These are phyloP conservation scores for Chlamydomonas sp. DNA, from an alignment of 139 green algal genomes.

Conservation along the genomic window DNA sequence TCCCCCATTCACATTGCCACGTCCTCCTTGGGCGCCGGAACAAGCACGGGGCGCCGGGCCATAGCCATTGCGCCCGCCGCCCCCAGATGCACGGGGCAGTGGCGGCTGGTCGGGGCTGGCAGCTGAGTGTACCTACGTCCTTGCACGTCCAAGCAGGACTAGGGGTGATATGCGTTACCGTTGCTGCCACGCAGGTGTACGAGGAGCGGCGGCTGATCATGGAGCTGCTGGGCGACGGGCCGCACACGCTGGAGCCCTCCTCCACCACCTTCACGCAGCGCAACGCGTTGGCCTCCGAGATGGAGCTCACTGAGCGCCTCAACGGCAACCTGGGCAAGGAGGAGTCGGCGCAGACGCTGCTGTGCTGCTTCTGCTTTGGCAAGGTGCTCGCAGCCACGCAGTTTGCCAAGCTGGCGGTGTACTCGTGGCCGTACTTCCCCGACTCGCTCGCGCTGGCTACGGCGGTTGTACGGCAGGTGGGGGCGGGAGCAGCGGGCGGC, in stretches of 20 bases:
- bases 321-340: conserved; percentile 32
- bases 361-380: conserved; percentile 37
- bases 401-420: conserved; percentile 35
- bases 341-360: conserved; percentile 23
- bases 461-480: neutral
- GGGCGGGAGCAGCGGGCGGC: neutral
- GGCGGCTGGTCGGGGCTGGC: too few relatives aligned
- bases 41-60: too few relatives aligned
- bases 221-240: neutral
- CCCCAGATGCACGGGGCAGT: too few relatives aligned
- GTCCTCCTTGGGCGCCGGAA: too few relatives aligned
- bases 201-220: conserved; percentile 26
- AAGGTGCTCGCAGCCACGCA: conserved; percentile 35
- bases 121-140: neutral
- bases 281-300: conserved; percentile 5
- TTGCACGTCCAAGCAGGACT: neutral
- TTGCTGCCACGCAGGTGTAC: conserved; percentile 9
- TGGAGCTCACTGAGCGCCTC: conserved; percentile 26
- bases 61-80: too few relatives aligned
- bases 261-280: neutral
- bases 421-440: conserved; percentile 30
- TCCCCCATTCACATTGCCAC: too few relatives aligned
- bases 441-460: conserved; percentile 22
- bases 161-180: neutral
- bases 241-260: neutral